phyloP scores from a whole-genome alignment of 2,329 filamentous ascomycete species.

The Bretziella fagacearum region DNA sequence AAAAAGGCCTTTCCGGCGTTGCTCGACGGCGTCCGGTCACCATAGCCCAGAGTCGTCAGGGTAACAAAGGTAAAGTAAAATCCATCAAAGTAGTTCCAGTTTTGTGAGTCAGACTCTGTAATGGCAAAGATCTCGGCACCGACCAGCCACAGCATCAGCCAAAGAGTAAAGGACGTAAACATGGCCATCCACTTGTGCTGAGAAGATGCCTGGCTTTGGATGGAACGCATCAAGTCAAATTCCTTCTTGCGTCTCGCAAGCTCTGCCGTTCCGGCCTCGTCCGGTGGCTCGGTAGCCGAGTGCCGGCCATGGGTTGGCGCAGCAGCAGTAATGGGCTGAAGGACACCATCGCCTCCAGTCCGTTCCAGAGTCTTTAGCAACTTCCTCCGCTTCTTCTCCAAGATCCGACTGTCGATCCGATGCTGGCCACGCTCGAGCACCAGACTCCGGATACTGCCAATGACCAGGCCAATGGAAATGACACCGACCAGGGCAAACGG shows the following conservation, averaged over 20 bases:
- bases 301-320: background rate
- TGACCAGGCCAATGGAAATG: constrained; percentile 68
- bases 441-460: constrained; percentile 57
- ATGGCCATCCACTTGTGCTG: constrained; percentile 63
- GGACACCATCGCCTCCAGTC: constrained; percentile 29
- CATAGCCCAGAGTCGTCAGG: constrained; percentile 75
- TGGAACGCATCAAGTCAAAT: constrained; percentile 65
- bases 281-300: constrained; percentile 16
- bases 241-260: constrained; percentile 48
- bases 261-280: constrained; percentile 21
- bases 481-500: constrained; percentile 73
- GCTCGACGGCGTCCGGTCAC: constrained; percentile 59
- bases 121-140: constrained; percentile 58
- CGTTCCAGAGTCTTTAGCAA: constrained; percentile 29
- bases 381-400: constrained; percentile 39
- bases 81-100: constrained; percentile 60
- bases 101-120: constrained; percentile 35
- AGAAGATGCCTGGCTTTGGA: constrained; percentile 47
- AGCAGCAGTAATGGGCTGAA: constrained; percentile 30
- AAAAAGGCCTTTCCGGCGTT: constrained; percentile 73
- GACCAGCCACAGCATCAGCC: constrained; percentile 60
- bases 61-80: constrained; percentile 78
- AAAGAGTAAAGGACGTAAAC: constrained; percentile 47
- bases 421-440: constrained; percentile 40
- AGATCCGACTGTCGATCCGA: constrained; percentile 37